Evolutionary conservation across 2,329 filamentous ascomycete species (phyloP).

Genomic region (Fusarium newnesense): DNA sequence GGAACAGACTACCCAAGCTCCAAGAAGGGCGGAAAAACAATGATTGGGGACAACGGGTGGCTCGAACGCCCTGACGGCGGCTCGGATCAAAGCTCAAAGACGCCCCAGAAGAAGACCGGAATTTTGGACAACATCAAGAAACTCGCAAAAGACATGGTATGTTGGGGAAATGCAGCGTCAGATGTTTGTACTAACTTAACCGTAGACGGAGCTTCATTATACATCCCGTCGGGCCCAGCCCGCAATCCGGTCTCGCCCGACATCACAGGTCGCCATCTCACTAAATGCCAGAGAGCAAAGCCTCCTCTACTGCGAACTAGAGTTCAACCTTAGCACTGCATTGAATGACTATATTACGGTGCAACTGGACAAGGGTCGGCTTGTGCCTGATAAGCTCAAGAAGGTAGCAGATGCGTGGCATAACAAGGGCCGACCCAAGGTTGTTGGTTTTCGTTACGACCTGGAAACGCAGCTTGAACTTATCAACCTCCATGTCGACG

Average conservation of each 20-base stretch:
- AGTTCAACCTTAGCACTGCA: conserved; percentile 63
- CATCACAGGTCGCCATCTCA: conserved; percentile 57
- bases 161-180: conserved; percentile 23
- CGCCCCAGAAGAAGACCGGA: conserved; percentile 51
- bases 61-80: conserved; percentile 56
- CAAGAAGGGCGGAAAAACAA: conserved; percentile 59
- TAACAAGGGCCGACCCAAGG: conserved; percentile 62
- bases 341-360: conserved; percentile 63
- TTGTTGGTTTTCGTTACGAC: conserved; percentile 68
- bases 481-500: conserved; percentile 58
- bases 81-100: conserved; percentile 40
- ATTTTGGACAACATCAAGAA: conserved; percentile 61
- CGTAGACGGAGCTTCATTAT: conserved; percentile 52
- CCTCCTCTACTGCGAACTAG: conserved; percentile 68
- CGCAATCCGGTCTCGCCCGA: conserved; percentile 43
- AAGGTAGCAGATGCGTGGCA: conserved; percentile 63
- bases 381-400: conserved; percentile 62
- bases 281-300: conserved; percentile 67
- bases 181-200: conserved; percentile 8
- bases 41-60: conserved; percentile 68
- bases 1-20: conserved; percentile 50
- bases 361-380: conserved; percentile 65
- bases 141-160: conserved; percentile 65
- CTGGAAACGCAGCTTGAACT: conserved; percentile 70
- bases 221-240: conserved; percentile 47